phyloP scores from a whole-genome alignment of 2,329 filamentous ascomycete genomes.

The Monilinia fructigena region DNA sequence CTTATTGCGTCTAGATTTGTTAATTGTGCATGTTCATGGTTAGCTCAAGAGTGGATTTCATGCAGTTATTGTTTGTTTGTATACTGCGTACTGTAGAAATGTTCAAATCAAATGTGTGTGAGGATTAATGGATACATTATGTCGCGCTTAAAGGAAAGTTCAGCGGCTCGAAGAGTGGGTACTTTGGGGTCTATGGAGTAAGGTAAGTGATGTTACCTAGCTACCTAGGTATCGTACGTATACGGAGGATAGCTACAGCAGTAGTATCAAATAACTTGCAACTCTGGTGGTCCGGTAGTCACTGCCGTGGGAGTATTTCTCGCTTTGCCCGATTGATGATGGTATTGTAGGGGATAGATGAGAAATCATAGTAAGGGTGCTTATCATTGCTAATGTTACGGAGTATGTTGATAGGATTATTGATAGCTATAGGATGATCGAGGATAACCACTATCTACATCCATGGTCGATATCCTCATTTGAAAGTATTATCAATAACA shows the following conservation, averaged over 20 bases:
- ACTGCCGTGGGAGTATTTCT: background rate
- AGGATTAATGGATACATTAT: background rate
- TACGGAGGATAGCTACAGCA: too few species aligned
- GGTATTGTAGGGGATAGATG: background rate
- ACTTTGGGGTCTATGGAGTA: background rate
- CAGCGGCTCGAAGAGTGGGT: conserved; percentile 2
- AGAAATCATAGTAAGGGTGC: too few species aligned
- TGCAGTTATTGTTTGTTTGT: background rate
- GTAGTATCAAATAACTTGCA: background rate
- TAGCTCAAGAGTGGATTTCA: background rate
- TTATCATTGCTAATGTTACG: too few species aligned
- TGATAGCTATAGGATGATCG: too few species aligned
- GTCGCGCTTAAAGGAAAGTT: background rate
- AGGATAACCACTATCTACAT: too few species aligned
- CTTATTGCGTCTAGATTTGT: too few species aligned
- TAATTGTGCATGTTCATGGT: background rate
- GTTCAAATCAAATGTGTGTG: background rate
- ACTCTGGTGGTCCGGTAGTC: background rate
- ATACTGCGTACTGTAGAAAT: background rate
- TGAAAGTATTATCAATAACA: too few species aligned
- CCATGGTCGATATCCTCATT: too few species aligned
- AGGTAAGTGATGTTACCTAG: too few species aligned
- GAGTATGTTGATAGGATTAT: too few species aligned
- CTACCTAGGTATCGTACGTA: too few species aligned
- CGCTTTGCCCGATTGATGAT: background rate